Evolutionary conservation across 768 basidiomycete genomes (phyloP).

Genomic region (Kwoniella sp.): DNA sequence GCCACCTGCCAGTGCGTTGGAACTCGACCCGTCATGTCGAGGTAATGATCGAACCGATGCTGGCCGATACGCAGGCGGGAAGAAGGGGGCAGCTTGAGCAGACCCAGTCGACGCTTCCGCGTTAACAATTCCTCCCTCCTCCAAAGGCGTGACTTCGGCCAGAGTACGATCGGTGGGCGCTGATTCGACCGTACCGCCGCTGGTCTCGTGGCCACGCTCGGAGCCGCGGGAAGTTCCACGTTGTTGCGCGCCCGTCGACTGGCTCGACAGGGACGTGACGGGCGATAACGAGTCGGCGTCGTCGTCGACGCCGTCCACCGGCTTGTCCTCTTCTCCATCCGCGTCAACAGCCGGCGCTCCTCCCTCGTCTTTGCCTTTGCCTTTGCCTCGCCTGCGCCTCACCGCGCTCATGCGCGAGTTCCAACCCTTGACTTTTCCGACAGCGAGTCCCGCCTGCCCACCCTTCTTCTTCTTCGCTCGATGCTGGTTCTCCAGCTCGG

Average conservation of each 20-base stretch:
- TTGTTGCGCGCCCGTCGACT: no score
- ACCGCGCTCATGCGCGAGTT: constrained; percentile 10
- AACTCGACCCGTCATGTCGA: not conserved
- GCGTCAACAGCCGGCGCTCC: not conserved
- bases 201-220: not conserved
- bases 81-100: constrained; percentile 16
- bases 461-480: constrained; percentile 19
- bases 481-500: constrained; percentile 32
- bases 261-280: no score
- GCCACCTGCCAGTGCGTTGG: constrained; percentile 1
- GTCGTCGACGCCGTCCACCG: constrained; percentile 8
- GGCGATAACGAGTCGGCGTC: not conserved
- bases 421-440: constrained; percentile 35
- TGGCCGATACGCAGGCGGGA: constrained; percentile 44
- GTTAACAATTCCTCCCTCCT: not conserved
- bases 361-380: constrained; percentile 11
- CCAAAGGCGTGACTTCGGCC: not conserved
- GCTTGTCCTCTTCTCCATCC: constrained; percentile 16
- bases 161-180: not conserved
- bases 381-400: constrained; percentile 12
- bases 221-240: not conserved
- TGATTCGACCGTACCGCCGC: not conserved
- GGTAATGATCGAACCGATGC: constrained; percentile 31
- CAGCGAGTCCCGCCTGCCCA: constrained; percentile 19
- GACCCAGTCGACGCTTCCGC: not conserved